Percentiles rank a stretch among this genome's conserved stretches.
Evolutionary conservation across 2,329 filamentous ascomycete genomes (phyloP).

Genomic region (Massarina eburnea): DNA sequence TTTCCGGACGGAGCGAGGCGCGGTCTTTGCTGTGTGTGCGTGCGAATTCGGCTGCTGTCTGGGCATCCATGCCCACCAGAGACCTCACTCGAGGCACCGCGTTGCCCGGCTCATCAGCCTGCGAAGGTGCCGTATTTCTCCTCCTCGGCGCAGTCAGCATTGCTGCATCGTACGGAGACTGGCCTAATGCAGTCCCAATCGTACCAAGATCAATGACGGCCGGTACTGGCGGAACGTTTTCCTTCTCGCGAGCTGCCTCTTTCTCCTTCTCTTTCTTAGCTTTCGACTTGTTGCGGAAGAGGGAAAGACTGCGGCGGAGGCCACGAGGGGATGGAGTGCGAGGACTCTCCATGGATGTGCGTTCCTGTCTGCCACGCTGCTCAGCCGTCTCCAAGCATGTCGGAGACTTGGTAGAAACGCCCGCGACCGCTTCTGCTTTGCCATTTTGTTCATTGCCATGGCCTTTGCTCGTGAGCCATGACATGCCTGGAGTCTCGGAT

Average conservation of each 20-base stretch:
- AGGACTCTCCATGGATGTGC: constrained; percentile 20
- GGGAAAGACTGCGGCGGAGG: constrained; percentile 30
- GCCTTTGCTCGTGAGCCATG: constrained; percentile 36
- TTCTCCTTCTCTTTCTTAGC: constrained; percentile 24
- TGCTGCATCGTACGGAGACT: constrained; percentile 49
- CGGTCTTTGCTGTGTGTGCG: constrained; percentile 40
- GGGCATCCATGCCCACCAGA: constrained; percentile 38
- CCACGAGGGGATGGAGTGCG: constrained; percentile 23
- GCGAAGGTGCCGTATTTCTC: constrained; percentile 25
- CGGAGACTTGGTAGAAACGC: constrained; percentile 14
- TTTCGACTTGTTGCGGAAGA: constrained; percentile 32
- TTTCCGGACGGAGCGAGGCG: constrained; percentile 17
- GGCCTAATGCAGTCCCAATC: constrained; percentile 45
- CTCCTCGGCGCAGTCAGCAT: constrained; percentile 22
- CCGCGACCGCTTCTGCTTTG: neutral
- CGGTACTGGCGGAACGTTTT: constrained; percentile 17
- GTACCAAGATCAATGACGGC: constrained; percentile 44
- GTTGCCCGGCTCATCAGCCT: constrained; percentile 40
- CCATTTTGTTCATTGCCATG: constrained; percentile 19
- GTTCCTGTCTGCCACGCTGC: constrained; percentile 11
- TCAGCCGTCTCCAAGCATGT: constrained; percentile 10
- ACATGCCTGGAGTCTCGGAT: constrained; percentile 37
- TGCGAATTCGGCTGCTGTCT: constrained; percentile 39
- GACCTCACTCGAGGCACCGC: constrained; percentile 30
- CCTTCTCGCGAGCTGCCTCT: neutral